phyloP scores from a whole-genome alignment of 345 rosid genomes.

The Rhizophora apiculata region DNA sequence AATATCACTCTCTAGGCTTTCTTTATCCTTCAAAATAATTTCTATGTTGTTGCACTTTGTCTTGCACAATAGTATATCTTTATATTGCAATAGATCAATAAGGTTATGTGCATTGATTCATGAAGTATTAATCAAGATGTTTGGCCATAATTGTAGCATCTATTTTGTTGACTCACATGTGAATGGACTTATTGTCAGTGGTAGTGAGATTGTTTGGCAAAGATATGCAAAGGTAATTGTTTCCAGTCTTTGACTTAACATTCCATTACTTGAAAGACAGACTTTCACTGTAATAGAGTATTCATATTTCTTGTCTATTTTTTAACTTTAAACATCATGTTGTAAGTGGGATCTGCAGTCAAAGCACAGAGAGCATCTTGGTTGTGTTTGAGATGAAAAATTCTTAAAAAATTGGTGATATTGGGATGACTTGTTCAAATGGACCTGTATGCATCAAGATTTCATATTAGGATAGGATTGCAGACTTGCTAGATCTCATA shows the following conservation, averaged over 20 bases:
- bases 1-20: too few relatives aligned
- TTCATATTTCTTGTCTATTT: constrained; percentile 7
- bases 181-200: constrained; percentile 89
- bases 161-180: constrained; percentile 80
- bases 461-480: constrained; percentile 49
- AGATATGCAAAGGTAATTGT: constrained; percentile 87
- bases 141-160: constrained; percentile 70
- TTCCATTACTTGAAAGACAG: background rate
- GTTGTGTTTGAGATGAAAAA: constrained; percentile 27
- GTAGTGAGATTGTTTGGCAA: constrained; percentile 83
- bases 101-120: too few relatives aligned
- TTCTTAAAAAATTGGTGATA: constrained; percentile 47
- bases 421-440: too few relatives aligned
- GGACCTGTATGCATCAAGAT: constrained; percentile 70
- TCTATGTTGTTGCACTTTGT: too few relatives aligned
- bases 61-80: background rate
- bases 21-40: too few relatives aligned
- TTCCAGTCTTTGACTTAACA: constrained; percentile 11
- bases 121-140: too few relatives aligned
- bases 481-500: constrained; percentile 60
- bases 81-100: too few relatives aligned
- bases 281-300: constrained; percentile 7
- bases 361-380: constrained; percentile 96
- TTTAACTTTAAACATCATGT: constrained; percentile 14
- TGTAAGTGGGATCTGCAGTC: constrained; percentile 89